Conservation (phyloP, 441 rosid species). For the Daphne laureola region DNA sequence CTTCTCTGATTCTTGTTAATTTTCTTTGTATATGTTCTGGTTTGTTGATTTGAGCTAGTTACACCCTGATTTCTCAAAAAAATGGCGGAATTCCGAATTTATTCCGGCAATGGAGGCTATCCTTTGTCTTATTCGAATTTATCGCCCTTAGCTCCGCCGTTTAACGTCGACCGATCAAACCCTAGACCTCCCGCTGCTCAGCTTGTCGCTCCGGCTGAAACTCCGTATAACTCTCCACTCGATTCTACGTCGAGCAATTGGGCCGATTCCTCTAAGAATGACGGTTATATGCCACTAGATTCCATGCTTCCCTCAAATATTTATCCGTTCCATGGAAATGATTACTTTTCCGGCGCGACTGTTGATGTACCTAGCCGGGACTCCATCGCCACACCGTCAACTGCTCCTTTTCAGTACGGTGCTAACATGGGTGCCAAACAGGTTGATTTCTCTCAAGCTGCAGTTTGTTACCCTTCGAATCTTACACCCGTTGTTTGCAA, state of each 20-base stretch:
- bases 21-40: too few relatives aligned
- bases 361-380: constrained; percentile 13
- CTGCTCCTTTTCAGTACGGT: constrained; percentile 17
- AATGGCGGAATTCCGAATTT: constrained; percentile 38
- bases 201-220: constrained; percentile 32
- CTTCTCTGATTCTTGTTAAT: too few relatives aligned
- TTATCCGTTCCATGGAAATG: constrained; percentile 13
- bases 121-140: constrained; percentile 39
- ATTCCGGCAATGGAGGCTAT: constrained; percentile 29
- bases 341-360: too few relatives aligned
- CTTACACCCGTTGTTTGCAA: constrained; percentile 17
- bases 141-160: constrained; percentile 58
- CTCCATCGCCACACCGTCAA: constrained; percentile 17
- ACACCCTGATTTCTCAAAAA: neutral
- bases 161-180: constrained; percentile 37
- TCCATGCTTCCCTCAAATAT: constrained; percentile 13
- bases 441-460: constrained; percentile 21
- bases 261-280: constrained; percentile 13
- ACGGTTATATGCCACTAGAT: constrained; percentile 11
- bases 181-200: constrained; percentile 21
- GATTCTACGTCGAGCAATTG: constrained; percentile 21
- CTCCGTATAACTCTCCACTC: constrained; percentile 13
- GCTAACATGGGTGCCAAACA: constrained; percentile 10
- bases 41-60: too few relatives aligned
- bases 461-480: constrained; percentile 31